Percentiles rank a stretch among this genome's conserved stretches.
Evolutionary conservation across 495 filamentous ascomycete genomes (phyloP).

Genomic region (Penicillium alfredii): DNA sequence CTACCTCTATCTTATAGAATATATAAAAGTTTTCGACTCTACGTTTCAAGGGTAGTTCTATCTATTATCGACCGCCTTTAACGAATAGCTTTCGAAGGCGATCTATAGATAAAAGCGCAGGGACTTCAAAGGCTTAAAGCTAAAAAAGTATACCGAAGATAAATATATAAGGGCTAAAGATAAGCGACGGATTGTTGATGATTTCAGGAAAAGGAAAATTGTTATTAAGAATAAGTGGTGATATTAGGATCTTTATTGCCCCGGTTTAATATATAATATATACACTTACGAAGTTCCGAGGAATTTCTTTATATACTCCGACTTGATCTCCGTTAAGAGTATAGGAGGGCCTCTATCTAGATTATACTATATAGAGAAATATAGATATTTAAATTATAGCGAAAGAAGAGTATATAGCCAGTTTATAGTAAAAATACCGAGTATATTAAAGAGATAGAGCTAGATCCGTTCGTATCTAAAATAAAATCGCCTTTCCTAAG

Average conservation of each 20-base stretch:
- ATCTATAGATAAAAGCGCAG: conserved; percentile 19
- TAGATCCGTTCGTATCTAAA: conserved; percentile 20
- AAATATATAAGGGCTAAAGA: conserved; percentile 23
- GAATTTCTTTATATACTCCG: conserved; percentile 15
- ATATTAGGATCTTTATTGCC: conserved; percentile 1
- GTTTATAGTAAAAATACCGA: conserved; percentile 19
- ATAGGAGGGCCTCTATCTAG: conserved; percentile 17
- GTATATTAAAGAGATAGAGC: conserved; percentile 16
- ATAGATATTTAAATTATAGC: conserved; percentile 20
- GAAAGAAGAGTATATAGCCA: conserved; percentile 12
- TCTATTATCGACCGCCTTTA: conserved; percentile 14
- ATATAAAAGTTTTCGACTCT: conserved; percentile 18
- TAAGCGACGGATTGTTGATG: conserved; percentile 19
- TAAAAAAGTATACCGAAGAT: conserved; percentile 20
- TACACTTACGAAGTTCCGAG: conserved; percentile 15
- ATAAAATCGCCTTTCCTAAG: conserved; percentile 20
- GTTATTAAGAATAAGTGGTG: conserved; percentile 12
- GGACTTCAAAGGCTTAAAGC: conserved; percentile 15
- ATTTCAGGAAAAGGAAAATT: conserved; percentile 24
- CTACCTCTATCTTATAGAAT: conserved; percentile 16
- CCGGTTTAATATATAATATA: conserved; percentile 1
- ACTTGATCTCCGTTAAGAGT: conserved; percentile 17
- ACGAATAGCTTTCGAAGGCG: conserved; percentile 16
- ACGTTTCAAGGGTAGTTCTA: conserved; percentile 14
- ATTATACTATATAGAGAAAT: conserved; percentile 16